A percentile compares a stretch with the other conserved stretches of the same genome.
Conservation (phyloP, 148 eudicot species). For the Fallopia convolvulus region DNA sequence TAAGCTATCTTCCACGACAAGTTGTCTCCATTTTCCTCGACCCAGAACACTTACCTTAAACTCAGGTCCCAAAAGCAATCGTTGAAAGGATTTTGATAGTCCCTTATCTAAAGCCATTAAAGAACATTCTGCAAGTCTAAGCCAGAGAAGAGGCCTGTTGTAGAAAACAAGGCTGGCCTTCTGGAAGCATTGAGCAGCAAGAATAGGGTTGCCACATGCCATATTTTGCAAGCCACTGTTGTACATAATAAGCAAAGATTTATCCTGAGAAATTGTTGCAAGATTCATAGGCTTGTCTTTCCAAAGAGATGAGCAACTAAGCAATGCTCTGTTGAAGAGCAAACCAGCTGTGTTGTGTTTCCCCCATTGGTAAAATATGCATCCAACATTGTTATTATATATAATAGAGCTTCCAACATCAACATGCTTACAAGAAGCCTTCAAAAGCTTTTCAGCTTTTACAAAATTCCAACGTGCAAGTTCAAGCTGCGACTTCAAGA, state of each 20-base stretch:
- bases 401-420: conserved; percentile 59
- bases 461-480: conserved; percentile 75
- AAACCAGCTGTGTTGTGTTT: conserved; percentile 61
- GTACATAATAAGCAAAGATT: conserved; percentile 59
- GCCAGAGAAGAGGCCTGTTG: conserved; percentile 75
- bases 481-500: conserved; percentile 87
- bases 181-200: conserved; percentile 72
- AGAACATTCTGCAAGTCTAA: conserved; percentile 88
- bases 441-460: conserved; percentile 81
- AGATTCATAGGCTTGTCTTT: conserved; percentile 71
- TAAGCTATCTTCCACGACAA: conserved; percentile 38
- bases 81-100: conserved; percentile 24
- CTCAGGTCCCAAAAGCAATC: conserved; percentile 27
- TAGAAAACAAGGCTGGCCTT: conserved; percentile 55
- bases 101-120: conserved; percentile 66
- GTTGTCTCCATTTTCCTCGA: conserved; percentile 80
- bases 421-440: conserved; percentile 58
- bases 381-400: conserved; percentile 78
- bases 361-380: conserved; percentile 74
- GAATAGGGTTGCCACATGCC: conserved; percentile 79
- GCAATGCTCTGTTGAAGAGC: conserved; percentile 72
- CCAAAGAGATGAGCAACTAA: conserved; percentile 38
- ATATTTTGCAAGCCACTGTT: conserved; percentile 77
- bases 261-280: conserved; percentile 62
- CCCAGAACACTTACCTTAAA: conserved; percentile 61